phyloP scores from a whole-genome alignment of 169 alveolate species.

The Eimeria praecox region DNA sequence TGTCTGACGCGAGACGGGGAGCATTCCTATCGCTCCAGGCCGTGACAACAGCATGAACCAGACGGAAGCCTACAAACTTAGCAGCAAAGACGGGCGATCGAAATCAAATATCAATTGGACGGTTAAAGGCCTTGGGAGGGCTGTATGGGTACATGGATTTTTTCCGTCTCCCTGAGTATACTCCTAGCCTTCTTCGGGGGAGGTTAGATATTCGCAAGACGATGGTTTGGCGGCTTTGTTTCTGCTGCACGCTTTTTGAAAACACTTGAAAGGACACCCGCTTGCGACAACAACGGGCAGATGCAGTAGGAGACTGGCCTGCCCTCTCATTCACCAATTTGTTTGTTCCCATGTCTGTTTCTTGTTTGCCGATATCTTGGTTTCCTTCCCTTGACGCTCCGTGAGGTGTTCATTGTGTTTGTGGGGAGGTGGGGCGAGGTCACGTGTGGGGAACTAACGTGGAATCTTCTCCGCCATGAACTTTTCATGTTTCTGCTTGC shows the following conservation, averaged over 20 bases:
- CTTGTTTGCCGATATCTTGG: not conserved
- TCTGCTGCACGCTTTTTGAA: not conserved
- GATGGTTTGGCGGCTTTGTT: not conserved
- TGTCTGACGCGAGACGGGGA: not conserved
- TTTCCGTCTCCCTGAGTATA: not conserved
- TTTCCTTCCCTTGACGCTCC: not conserved
- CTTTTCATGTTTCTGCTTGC: constrained; percentile 58
- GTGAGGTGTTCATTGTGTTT: not conserved
- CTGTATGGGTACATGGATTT: too few relatives aligned
- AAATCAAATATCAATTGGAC: not conserved
- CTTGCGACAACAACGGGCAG: not conserved
- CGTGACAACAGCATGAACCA: not conserved
- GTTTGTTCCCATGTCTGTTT: not conserved
- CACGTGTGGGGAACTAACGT: too few relatives aligned
- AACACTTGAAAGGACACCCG: not conserved
- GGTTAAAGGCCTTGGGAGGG: not conserved
- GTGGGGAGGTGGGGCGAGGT: not conserved
- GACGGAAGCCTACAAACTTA: not conserved
- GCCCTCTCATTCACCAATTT: not conserved
- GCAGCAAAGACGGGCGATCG: not conserved
- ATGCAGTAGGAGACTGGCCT: not conserved
- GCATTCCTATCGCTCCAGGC: not conserved
- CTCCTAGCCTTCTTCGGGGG: not conserved
- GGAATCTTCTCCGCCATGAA: constrained; percentile 65
- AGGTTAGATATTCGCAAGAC: not conserved